Percentiles rank a stretch among this genome's conserved stretches.
Evolutionary conservation across 176 grass and related monocot genomes (phyloP).

Genomic region (Hyparrhenia diplandra): DNA sequence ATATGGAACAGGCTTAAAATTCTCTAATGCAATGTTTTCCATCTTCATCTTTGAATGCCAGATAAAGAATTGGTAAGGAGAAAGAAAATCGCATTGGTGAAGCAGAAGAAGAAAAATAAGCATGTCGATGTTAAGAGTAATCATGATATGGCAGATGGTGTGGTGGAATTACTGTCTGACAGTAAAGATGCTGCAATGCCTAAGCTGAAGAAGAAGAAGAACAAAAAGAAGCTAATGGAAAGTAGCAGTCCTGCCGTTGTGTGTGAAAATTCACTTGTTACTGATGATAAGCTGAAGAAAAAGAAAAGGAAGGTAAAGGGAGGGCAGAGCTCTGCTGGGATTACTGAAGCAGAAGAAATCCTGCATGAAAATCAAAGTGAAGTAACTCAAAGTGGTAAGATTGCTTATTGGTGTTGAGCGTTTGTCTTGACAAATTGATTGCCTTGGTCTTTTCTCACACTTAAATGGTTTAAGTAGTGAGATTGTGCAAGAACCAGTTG

Average conservation of each 20-base stretch:
- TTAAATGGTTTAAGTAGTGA: conserved; percentile 15
- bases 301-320: conserved; percentile 56
- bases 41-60: conserved; percentile 15
- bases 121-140: conserved; percentile 31
- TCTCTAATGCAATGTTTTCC: background rate
- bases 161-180: conserved; percentile 19
- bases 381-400: conserved; percentile 39
- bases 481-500: background rate
- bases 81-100: conserved; percentile 33
- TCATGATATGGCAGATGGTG: conserved; percentile 5
- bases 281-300: conserved; percentile 44
- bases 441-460: background rate
- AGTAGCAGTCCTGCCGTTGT: conserved; percentile 12
- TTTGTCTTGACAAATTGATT: background rate
- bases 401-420: conserved; percentile 1
- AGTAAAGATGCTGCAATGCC: conserved; percentile 11
- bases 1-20: background rate
- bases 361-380: conserved; percentile 28
- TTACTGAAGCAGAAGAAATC: conserved; percentile 31
- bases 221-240: conserved; percentile 41
- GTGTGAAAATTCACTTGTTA: conserved; percentile 17
- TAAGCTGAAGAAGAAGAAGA: conserved; percentile 42
- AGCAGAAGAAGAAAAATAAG: conserved; percentile 48
- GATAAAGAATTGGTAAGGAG: conserved; percentile 26
- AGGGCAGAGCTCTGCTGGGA: conserved; percentile 28